phyloP scores from a whole-genome alignment of 2,329 filamentous ascomycete genomes.

The Scortechinia acanthostroma region DNA sequence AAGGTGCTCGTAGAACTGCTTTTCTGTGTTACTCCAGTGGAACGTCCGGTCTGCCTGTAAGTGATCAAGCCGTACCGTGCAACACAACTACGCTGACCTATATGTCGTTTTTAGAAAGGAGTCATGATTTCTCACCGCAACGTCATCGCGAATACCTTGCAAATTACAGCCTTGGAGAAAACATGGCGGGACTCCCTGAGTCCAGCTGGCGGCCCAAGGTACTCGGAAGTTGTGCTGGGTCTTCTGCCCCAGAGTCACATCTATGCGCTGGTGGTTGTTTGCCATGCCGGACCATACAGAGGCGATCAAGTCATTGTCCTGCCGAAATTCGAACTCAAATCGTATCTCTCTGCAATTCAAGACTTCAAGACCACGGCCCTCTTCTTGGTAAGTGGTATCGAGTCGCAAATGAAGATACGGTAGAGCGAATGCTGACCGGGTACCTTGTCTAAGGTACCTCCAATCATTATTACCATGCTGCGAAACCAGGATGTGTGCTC shows the following conservation, averaged over 20 bases:
- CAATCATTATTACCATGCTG: constrained; percentile 72
- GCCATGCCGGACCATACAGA: constrained; percentile 55
- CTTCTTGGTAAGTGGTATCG: constrained; percentile 43
- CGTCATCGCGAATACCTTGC: constrained; percentile 67
- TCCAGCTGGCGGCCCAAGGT: background rate
- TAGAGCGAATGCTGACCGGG: background rate
- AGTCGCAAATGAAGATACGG: background rate
- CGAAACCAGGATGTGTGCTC: constrained; percentile 52
- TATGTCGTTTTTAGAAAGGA: constrained; percentile 49
- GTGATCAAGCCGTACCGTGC: constrained; percentile 6
- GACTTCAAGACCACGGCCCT: constrained; percentile 59
- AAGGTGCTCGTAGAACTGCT: constrained; percentile 50
- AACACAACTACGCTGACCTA: background rate
- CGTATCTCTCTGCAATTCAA: constrained; percentile 55
- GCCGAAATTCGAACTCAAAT: constrained; percentile 64
- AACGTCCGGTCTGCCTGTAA: constrained; percentile 61
- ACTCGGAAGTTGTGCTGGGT: constrained; percentile 37
- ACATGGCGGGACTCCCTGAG: constrained; percentile 9
- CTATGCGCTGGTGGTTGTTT: constrained; percentile 67
- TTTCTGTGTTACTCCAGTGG: constrained; percentile 67
- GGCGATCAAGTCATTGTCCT: constrained; percentile 69
- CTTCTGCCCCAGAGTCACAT: constrained; percentile 74
- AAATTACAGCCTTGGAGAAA: constrained; percentile 37
- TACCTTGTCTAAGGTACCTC: constrained; percentile 51
- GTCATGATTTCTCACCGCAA: constrained; percentile 74